Conservation (phyloP, 306 rosid genomes). For the Vigna hirtella region DNA sequence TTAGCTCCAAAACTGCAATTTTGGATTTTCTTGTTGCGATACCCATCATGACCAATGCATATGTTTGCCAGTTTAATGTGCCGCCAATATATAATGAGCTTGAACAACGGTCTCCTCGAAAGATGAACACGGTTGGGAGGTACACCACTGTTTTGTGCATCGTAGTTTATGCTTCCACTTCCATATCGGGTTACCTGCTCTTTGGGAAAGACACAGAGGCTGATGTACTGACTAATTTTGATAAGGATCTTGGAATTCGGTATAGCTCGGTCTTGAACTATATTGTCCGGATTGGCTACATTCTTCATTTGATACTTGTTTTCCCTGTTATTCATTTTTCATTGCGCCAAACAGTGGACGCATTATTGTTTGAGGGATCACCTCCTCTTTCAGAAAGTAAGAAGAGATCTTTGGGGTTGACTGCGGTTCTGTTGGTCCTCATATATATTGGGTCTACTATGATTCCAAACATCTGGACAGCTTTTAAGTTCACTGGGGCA, state of each 20-base stretch:
- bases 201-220: slow-evolving; percentile 88
- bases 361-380: slow-evolving; percentile 73
- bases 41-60: slow-evolving; percentile 95
- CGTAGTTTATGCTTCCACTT: slow-evolving; percentile 76
- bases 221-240: slow-evolving; percentile 87
- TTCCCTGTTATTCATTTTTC: slow-evolving; percentile 97
- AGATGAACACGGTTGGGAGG: slow-evolving; percentile 92
- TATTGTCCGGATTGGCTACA: slow-evolving; percentile 83
- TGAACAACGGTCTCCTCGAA: slow-evolving; percentile 74
- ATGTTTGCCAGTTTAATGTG: slow-evolving; percentile 86
- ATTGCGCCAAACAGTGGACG: slow-evolving; percentile 76
- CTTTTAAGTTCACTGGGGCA: slow-evolving; percentile 96
- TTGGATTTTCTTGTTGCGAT: slow-evolving; percentile 95
- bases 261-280: slow-evolving; percentile 79
- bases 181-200: slow-evolving; percentile 81
- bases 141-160: slow-evolving; percentile 78
- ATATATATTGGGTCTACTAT: slow-evolving; percentile 88
- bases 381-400: slow-evolving; percentile 81
- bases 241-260: slow-evolving; percentile 78
- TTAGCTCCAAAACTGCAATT: slow-evolving; percentile 71
- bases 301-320: slow-evolving; percentile 92
- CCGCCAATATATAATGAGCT: slow-evolving; percentile 94
- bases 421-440: slow-evolving; percentile 70
- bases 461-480: slow-evolving; percentile 96
- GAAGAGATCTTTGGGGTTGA: slow-evolving; percentile 80